Base-by-base conservation (phyloP, 2,329 filamentous ascomycete genomes). In the Thielaviopsis populi region DNA sequence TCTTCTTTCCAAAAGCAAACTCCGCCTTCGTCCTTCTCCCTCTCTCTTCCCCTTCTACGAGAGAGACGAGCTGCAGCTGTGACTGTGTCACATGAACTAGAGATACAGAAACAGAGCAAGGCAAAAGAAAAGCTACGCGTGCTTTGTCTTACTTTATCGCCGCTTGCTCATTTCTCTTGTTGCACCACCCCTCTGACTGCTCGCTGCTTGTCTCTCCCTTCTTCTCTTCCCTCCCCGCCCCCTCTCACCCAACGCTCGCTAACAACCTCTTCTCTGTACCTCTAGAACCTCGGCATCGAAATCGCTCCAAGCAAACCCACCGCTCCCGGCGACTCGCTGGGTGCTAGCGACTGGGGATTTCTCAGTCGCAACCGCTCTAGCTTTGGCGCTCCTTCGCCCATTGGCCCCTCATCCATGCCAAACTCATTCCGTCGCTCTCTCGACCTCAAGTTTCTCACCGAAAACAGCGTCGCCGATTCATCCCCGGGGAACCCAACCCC, bases 371-470 rank as follows among this genome's bases (percentile, higher is more conserved):
- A 58, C 30, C 61, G 50, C 5, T 63, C 64, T 30, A 48, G 56
- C 13, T 66, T 66, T 61, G 61, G 61, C 30, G 59, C 43, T 19
- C 61, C 48, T 30, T n/a, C 42, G 15, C 61, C 64, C 6, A 63
- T 66, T 19, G 64, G 61, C 42, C 59, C 64, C 13, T 66, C 64
- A 19, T 66, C 64, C 27, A 61, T 66, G 24, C 64, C 64, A 17
- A 64, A 64, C 22, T 64, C 79, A 48, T 74, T 79, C 66, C 78
- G 82, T 68, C 78, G 85, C 75, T 84, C 85, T 62, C 74, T 86
- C 67, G 82, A 79, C 60, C 72, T 79, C 58, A 77, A 77, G 72
- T 80, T 78, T 68, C 77, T 78, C 67, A 72, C 73, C n/a, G 80
- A 82, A 54, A 75, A 70, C 67, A 69, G 61, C 19, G 56, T 63